These are phyloP conservation scores for Phytophthora tubulina DNA, from an alignment of 352 stramenopile genomes.

Conservation along the genomic window DNA sequence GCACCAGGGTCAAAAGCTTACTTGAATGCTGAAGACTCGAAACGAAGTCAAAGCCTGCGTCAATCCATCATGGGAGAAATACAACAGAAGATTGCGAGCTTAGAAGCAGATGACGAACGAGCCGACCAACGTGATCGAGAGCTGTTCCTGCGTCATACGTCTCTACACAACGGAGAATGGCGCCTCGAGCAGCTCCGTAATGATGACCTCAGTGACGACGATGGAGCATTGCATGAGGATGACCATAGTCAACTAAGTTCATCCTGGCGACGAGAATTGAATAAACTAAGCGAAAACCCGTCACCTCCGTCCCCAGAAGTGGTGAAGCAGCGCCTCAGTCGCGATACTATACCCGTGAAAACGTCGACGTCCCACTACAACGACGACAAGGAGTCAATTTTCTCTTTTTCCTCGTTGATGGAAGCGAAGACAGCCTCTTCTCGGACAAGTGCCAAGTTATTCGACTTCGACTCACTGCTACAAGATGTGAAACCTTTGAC, in stretches of 20 bases:
- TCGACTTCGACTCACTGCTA: constrained; percentile 71
- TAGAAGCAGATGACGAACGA: constrained; percentile 51
- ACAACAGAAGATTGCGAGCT: constrained; percentile 53
- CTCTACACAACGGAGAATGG: constrained; percentile 45
- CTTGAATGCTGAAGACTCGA: neutral
- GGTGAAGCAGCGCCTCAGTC: neutral
- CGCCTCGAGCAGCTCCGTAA: constrained; percentile 35
- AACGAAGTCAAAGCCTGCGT: constrained; percentile 28
- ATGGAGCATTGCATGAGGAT: constrained; percentile 27
- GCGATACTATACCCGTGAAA: neutral
- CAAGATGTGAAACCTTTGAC: constrained; percentile 23
- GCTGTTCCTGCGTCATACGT: constrained; percentile 57
- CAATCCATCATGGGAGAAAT: constrained; percentile 59
- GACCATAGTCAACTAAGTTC: constrained; percentile 28
- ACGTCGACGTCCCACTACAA: neutral
- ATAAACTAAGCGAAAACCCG: neutral
- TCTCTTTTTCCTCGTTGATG: constrained; percentile 36
- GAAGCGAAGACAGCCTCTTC: neutral
- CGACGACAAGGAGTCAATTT: constrained; percentile 35
- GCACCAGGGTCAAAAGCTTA: neutral
- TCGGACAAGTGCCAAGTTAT: constrained; percentile 37
- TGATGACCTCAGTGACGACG: constrained; percentile 10
- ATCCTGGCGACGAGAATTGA: constrained; percentile 35
- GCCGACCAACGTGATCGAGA: constrained; percentile 44
- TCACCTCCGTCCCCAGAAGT: too few species aligned